Percentiles rank a stretch among this genome's conserved stretches.
Conservation (phyloP, 164 flowering plant genomes). For the Piper longum region DNA sequence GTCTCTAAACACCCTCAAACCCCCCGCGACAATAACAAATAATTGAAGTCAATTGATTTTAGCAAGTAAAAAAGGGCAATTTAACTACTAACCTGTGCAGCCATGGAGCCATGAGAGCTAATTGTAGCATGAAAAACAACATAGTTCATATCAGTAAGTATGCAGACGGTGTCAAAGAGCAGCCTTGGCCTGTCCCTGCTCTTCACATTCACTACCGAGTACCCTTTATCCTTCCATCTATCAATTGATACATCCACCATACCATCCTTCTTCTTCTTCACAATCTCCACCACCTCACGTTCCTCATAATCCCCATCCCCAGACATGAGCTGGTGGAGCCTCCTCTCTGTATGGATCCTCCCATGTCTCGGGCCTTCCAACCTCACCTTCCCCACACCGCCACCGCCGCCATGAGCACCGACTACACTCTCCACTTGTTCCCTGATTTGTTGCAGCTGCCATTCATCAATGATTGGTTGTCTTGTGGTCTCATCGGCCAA, state of each 20-base stretch:
- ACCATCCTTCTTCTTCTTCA: constrained; percentile 2
- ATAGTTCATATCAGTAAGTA: constrained; percentile 70
- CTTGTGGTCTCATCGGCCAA: constrained; percentile 33
- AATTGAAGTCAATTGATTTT: too few relatives aligned
- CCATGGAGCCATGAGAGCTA: constrained; percentile 49
- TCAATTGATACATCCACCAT: constrained; percentile 39
- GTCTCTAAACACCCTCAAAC: too few relatives aligned
- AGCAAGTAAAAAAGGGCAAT: too few relatives aligned
- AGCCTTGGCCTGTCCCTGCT: constrained; percentile 71
- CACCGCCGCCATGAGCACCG: constrained; percentile 26
- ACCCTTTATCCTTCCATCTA: constrained; percentile 53
- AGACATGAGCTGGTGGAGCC: constrained; percentile 86
- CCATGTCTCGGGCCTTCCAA: constrained; percentile 27
- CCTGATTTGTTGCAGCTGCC: constrained; percentile 29
- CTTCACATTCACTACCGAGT: constrained; percentile 54
- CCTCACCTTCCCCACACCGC: constrained; percentile 16
- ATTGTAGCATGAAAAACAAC: constrained; percentile 82
- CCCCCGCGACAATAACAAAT: too few relatives aligned
- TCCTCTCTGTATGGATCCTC: constrained; percentile 59
- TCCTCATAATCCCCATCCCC: constrained; percentile 53
- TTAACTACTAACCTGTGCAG: constrained; percentile 46
- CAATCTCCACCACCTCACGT: constrained; percentile 2
- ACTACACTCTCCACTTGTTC: constrained; percentile 60
- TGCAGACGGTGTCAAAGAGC: constrained; percentile 76
- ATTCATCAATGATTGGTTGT: constrained; percentile 29